Conservation (phyloP, 257 asterid species). For the Hygrophila difformis region DNA sequence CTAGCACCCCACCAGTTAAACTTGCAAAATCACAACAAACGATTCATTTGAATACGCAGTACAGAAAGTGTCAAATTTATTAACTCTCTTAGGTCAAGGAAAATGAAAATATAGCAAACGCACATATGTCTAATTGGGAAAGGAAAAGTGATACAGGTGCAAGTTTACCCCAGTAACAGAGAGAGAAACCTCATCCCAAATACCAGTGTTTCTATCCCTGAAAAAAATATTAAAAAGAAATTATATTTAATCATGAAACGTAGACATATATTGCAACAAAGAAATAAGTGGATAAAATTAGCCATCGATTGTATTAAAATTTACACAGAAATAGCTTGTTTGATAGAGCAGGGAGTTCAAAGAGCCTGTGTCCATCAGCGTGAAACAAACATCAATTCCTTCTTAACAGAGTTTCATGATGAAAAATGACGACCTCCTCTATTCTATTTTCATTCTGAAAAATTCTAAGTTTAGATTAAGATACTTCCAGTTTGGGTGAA, state of each 20-base stretch:
- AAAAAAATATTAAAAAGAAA: conserved; percentile 8
- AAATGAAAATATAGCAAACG: background rate
- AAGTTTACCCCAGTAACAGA: conserved; percentile 83
- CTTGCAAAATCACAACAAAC: conserved; percentile 3
- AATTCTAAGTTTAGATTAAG: no score
- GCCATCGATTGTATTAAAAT: conserved; percentile 4
- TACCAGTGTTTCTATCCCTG: conserved; percentile 98
- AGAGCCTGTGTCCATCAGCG: no score
- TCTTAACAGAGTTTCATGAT: no score
- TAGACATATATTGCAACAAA: no score
- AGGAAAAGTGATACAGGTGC: conserved; percentile 10
- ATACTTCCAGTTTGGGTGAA: no score
- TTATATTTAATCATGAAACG: no score
- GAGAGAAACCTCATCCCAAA: conserved; percentile 96
- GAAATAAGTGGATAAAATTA: background rate
- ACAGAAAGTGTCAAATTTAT: background rate
- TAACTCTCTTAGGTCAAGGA: background rate
- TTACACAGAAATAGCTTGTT: conserved; percentile 1
- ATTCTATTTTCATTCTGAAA: no score
- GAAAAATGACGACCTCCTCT: no score
- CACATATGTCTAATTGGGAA: no score
- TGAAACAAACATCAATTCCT: no score
- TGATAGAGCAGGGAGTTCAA: background rate
- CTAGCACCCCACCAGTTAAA: conserved; percentile 12
- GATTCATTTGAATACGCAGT: conserved; percentile 10